Base-by-base conservation (phyloP, 2,329 filamentous ascomycete species). In the Aspergillus ustus region DNA sequence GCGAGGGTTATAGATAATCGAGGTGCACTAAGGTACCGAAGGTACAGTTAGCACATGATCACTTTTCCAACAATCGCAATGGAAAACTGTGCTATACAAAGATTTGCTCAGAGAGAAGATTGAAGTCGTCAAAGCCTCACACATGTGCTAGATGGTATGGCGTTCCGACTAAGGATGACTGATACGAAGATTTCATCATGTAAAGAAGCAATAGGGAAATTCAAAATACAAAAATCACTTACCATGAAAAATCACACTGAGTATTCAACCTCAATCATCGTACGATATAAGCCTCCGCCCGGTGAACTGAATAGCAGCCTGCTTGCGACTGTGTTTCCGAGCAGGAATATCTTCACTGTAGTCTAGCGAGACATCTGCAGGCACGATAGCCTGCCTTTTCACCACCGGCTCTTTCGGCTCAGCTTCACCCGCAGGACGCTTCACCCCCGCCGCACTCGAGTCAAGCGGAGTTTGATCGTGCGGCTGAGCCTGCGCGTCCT, bases 121-220 rank as follows among this genome's bases (percentile, higher is more conserved):
- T 78, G 69, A 62, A 66, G 66, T 80, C 78, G 73, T 71, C 77
- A 78, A 71, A 68, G 75, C 72, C 75, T 76, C 67, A 74, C 74
- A 75, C 75, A 76, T 74, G 63, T 69, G 45, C 70, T 43, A 68
- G 62, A 75, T 72, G 75, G 72, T 75, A 75, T 74, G 80, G 81
- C 78, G 80, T 68, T 96, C 89, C 85, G 92, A 83, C 91, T 96
- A 96, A 96, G 92, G 92, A 96, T 96, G 92, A 96, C 91, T 90
- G 66, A 93, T 93, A 93, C 84, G 81, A 85, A 80, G 78, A 83
- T 93, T 88, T 95, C 92, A 94, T 96, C 92, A 94, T 90, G 13
- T 13, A 48, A 19, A 45, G 56, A 7, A 40, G 13, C 15, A 55
- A 7, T 29, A 25, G 34, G 37, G 28, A 22, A 40, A 59, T 61